These are phyloP conservation scores for Balamuthia mandrillaris DNA, from an alignment of 208 protist genomes.

Conservation along the genomic window DNA sequence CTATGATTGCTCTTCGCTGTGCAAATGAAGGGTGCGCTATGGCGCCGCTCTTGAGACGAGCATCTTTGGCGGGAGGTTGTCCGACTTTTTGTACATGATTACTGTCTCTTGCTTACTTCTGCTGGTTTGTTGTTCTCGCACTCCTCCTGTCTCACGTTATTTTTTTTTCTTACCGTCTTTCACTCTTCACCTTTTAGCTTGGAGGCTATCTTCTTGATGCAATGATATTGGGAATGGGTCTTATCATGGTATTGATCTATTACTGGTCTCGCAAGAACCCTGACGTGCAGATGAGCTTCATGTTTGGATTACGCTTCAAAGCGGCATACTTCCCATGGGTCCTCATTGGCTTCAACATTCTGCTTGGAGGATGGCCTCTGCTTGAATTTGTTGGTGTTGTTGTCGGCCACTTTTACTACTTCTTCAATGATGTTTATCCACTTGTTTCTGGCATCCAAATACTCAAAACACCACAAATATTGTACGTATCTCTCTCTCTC, in stretches of 20 bases:
- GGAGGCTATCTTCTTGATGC: not conserved
- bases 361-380: not conserved
- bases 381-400: not conserved
- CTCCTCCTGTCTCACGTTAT: not conserved
- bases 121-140: not conserved
- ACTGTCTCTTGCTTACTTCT: not conserved
- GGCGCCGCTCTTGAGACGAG: not conserved
- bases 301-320: constrained; percentile 47
- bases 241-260: constrained; percentile 44
- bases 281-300: constrained; percentile 11
- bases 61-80: not conserved
- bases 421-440: constrained; percentile 23
- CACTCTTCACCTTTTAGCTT: not conserved
- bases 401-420: constrained; percentile 27
- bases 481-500: not conserved
- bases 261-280: constrained; percentile 44
- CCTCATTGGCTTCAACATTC: not conserved
- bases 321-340: constrained; percentile 51
- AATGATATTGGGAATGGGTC: not conserved
- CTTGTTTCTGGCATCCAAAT: not conserved
- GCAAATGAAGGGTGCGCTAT: not conserved
- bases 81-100: not conserved
- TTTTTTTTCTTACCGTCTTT: not conserved
- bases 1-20: not conserved
- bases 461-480: not conserved